phyloP scores from a whole-genome alignment of 208 protist species.

The Leishmania tarentolae region DNA sequence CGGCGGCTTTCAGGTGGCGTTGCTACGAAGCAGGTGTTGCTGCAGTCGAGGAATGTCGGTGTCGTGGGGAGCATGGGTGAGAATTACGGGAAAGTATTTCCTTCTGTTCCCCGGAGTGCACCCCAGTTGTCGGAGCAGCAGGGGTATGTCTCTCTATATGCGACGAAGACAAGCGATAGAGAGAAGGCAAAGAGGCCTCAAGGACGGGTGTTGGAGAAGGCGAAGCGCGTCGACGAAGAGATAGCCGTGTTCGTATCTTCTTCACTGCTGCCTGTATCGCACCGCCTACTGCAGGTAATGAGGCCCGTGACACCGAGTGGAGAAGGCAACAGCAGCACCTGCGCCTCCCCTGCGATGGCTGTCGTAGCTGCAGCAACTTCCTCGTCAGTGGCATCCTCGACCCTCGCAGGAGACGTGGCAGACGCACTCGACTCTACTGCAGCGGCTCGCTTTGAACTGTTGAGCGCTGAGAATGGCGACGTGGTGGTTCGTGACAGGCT shows the following conservation, averaged over 20 bases:
- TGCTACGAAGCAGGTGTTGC: not conserved
- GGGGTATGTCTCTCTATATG: conserved; percentile 13
- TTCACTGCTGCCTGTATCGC: conserved; percentile 12
- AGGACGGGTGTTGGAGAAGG: not conserved
- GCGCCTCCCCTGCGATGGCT: not conserved
- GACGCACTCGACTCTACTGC: not conserved
- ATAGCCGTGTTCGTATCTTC: conserved; percentile 19
- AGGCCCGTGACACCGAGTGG: not conserved
- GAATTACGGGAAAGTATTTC: not conserved
- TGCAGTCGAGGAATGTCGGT: not conserved
- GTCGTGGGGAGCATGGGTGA: not conserved
- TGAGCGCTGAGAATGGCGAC: conserved; percentile 51
- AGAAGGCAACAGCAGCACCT: not conserved
- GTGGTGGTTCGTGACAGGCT: conserved; percentile 41
- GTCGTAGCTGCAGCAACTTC: not conserved
- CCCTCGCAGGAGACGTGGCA: not conserved
- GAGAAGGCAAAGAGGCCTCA: not conserved
- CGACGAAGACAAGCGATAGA: not conserved
- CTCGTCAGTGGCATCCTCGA: not conserved
- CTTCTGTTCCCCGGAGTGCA: not conserved
- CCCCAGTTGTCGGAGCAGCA: not conserved
- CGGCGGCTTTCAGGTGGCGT: conserved; percentile 4
- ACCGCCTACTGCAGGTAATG: conserved; percentile 2
- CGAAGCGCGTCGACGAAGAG: conserved; percentile 6
- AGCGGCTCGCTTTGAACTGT: conserved; percentile 39